Conservation (phyloP, 257 asterid species). For the Solanum bulbocastanum region DNA sequence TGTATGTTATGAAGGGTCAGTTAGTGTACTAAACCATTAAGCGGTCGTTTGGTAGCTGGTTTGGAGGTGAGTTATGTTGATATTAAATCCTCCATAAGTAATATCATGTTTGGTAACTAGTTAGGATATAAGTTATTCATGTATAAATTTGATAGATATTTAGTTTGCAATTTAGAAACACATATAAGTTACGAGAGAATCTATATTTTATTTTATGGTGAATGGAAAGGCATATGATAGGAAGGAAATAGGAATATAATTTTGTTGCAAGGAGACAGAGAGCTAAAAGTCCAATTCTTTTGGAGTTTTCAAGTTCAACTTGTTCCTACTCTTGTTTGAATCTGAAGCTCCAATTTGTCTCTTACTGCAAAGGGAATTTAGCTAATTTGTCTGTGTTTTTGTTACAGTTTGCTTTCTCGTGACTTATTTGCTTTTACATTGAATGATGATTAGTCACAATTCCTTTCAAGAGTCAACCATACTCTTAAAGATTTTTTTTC, state of each 20-base stretch:
- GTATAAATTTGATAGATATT: background rate
- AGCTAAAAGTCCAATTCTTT: background rate
- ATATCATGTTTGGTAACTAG: background rate
- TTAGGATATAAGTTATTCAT: background rate
- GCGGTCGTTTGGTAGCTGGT: background rate
- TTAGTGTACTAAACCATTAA: background rate
- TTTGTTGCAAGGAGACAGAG: background rate
- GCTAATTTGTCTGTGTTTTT: background rate
- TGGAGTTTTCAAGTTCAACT: background rate
- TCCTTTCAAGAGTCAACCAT: background rate
- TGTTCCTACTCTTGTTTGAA: background rate
- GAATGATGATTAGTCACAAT: background rate
- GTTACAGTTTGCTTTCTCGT: background rate
- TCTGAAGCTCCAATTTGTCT: background rate
- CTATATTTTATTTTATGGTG: background rate
- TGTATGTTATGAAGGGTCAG: background rate
- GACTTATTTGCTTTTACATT: background rate
- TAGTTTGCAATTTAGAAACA: background rate
- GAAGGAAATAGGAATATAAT: background rate
- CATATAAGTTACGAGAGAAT: background rate
- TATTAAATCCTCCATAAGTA: background rate
- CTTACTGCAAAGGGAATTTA: background rate
- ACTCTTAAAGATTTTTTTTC: background rate
- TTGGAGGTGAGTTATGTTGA: background rate
- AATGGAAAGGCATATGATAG: background rate